phyloP scores from a whole-genome alignment of 1,139 yeast species.

The Meyerozyma elateridarum region DNA sequence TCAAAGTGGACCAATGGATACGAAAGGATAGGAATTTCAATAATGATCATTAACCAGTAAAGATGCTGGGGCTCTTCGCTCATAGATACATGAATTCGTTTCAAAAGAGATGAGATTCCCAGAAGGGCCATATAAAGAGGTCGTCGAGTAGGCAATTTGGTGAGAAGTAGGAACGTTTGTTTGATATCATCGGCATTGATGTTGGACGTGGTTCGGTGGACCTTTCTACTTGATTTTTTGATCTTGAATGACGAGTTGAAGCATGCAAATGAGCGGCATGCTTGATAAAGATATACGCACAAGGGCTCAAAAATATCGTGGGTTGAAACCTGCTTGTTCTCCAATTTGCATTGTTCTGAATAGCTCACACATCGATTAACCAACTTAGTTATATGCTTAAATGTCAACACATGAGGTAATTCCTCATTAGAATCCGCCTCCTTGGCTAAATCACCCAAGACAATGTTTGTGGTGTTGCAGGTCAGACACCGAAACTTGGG shows the following conservation, averaged over 20 bases:
- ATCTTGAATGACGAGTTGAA: constrained; percentile 49
- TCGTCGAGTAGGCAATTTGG: constrained; percentile 51
- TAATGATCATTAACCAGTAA: constrained; percentile 54
- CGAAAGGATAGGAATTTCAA: constrained; percentile 57
- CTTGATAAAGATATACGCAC: constrained; percentile 34
- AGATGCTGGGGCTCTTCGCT: constrained; percentile 33
- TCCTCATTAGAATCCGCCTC: constrained; percentile 4
- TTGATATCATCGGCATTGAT: constrained; percentile 43
- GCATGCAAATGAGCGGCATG: constrained; percentile 37
- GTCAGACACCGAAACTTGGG: constrained; percentile 52
- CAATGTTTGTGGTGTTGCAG: constrained; percentile 48
- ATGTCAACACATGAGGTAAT: constrained; percentile 22
- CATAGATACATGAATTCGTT: constrained; percentile 33
- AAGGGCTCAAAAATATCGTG: constrained; percentile 49
- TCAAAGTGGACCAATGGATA: constrained; percentile 36
- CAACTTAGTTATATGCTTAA: constrained; percentile 21
- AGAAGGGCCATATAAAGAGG: constrained; percentile 52
- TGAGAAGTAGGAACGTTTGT: constrained; percentile 37
- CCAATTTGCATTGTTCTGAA: constrained; percentile 10
- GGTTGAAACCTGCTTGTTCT: constrained; percentile 11
- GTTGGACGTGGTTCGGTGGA: constrained; percentile 39
- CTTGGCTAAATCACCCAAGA: constrained; percentile 13
- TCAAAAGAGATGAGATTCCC: constrained; percentile 45
- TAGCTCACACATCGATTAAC: constrained; percentile 26
- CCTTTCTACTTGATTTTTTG: constrained; percentile 14